Evolutionary conservation across 1,284 basidiomycete genomes (phyloP), one percentile per base, ranked within the genome.

Genomic region (Tylopilus sp.): DNA sequence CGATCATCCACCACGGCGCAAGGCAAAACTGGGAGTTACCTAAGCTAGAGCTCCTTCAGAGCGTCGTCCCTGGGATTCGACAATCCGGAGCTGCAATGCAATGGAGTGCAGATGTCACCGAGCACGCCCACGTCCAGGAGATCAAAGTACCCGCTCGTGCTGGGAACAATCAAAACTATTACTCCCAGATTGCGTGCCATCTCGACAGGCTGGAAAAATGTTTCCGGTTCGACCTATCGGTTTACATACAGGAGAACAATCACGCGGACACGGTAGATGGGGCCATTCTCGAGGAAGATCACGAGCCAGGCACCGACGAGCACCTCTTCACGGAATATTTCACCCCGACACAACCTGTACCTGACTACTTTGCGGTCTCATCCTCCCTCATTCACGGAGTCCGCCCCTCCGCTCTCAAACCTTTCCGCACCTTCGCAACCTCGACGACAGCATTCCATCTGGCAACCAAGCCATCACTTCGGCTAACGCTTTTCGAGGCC

Each of bases 11-110:
- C 6, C 29, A 29, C 6, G 29, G 29, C 6, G 29, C 29, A 29
- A 29, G 29, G 6, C 29, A 29, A 29, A 29, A 29, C 29, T 29
- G 29, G 29, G 29, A 29, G 29, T 29, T 29, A 6, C 29, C 29
- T 3, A 29, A 29, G 29, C 6, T 29, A 6, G 29, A 29, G 29
- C 70, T 79, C 24, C 53, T 81, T 2, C 79, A 80, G 58, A 66
- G 57, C 12, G 26, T 66, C 0, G 49, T 60, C n/a, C 12, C 47
- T 22, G 57, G 61, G 5, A 60, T 53, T 6, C 4, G 6, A 15
- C 39, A 47, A 6, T 57, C 51, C 6, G 58, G 65, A 3, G 52
- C 58, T 6, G 32, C 19, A 2, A 56, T 56, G 22, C 60, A 61
- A 24, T 61, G 54, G 60, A 55, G 29, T 15, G 60, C 60, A 3